Conservation (phyloP, 2,329 filamentous ascomycete genomes). For the Trichoderma sp. region DNA sequence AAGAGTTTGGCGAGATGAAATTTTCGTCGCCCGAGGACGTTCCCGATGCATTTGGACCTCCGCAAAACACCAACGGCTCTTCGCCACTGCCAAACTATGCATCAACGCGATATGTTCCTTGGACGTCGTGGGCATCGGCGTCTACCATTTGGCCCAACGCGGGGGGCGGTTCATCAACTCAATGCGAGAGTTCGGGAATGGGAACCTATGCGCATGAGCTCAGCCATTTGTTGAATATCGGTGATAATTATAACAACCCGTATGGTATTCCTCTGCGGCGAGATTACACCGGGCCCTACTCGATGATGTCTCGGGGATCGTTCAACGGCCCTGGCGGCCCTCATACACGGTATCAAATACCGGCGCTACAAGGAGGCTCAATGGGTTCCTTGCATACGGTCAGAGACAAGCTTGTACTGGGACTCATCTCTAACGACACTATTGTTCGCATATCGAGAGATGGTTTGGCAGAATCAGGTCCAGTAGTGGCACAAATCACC, state of each 20-base stretch:
- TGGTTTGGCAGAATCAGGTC: slow-evolving; percentile 48
- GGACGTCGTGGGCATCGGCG: slow-evolving; percentile 58
- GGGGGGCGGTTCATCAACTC: slow-evolving; percentile 55
- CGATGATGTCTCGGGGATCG: slow-evolving; percentile 56
- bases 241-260: slow-evolving; percentile 61
- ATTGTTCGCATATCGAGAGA: slow-evolving; percentile 51
- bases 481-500: slow-evolving; percentile 51
- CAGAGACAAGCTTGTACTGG: slow-evolving; percentile 58
- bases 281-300: slow-evolving; percentile 56
- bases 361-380: slow-evolving; percentile 51
- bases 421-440: slow-evolving; percentile 48
- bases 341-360: slow-evolving; percentile 57
- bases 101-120: slow-evolving; percentile 55
- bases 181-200: slow-evolving; percentile 58
- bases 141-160: slow-evolving; percentile 59
- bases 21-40: slow-evolving; percentile 53
- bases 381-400: slow-evolving; percentile 58
- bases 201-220: slow-evolving; percentile 58
- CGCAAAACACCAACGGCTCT: slow-evolving; percentile 40
- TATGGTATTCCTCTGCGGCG: slow-evolving; percentile 51
- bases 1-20: slow-evolving; percentile 60
- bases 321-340: slow-evolving; percentile 59
- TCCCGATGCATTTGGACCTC: slow-evolving; percentile 54
- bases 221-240: slow-evolving; percentile 55
- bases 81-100: slow-evolving; percentile 49